Evolutionary conservation across 2,329 filamentous ascomycete species (phyloP).

Genomic region (Didymosphaeria variabile): DNA sequence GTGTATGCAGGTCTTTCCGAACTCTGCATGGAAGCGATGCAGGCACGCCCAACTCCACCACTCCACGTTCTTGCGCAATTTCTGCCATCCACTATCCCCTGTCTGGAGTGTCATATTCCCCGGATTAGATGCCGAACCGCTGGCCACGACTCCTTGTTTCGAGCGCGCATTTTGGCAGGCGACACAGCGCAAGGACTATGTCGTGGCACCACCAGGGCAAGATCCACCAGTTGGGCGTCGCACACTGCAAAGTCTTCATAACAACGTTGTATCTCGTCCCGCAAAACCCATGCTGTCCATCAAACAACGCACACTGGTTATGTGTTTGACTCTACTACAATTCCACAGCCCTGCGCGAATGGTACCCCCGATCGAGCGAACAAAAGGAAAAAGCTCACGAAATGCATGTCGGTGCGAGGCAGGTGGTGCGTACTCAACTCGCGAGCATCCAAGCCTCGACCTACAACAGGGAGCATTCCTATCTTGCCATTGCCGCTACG

Average conservation of each 20-base stretch:
- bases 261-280: neutral
- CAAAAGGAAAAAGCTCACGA: slow-evolving; percentile 21
- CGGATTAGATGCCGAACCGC: neutral
- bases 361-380: slow-evolving; percentile 19
- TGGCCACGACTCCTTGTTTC: slow-evolving; percentile 7
- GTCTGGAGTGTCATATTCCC: slow-evolving; percentile 4
- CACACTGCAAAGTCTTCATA: slow-evolving; percentile 16
- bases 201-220: slow-evolving; percentile 13
- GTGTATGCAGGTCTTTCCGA: slow-evolving; percentile 24
- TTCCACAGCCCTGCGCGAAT: slow-evolving; percentile 20
- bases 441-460: slow-evolving; percentile 34
- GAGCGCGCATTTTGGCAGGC: neutral
- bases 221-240: slow-evolving; percentile 12
- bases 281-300: neutral
- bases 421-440: slow-evolving; percentile 19
- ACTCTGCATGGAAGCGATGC: slow-evolving; percentile 10
- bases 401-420: slow-evolving; percentile 34
- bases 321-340: neutral
- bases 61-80: slow-evolving; percentile 7
- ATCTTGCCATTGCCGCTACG: slow-evolving; percentile 53
- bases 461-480: slow-evolving; percentile 45
- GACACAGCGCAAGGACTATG: neutral
- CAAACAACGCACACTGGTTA: neutral
- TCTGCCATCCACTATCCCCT: slow-evolving; percentile 8
- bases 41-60: slow-evolving; percentile 1